Evolutionary conservation across 2,329 filamentous ascomycete genomes (phyloP), one percentile per base, ranked within the genome.

Genomic region (Mariannaea sp.): DNA sequence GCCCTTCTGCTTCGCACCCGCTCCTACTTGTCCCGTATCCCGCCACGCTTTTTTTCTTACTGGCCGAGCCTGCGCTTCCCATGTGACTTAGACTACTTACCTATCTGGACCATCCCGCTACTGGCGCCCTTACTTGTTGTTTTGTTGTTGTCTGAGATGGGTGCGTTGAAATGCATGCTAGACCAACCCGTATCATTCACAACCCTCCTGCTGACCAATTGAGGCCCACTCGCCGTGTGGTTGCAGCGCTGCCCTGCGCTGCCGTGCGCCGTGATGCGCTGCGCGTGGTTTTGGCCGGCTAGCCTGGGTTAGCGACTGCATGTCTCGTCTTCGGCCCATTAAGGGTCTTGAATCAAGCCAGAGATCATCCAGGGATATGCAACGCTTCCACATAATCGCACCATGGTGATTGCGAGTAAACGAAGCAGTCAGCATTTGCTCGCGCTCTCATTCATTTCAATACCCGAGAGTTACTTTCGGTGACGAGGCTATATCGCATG

Each of bases 61-160:
- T 40, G 27, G 16, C 10, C 19, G 29, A 30, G 16, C 4, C 36
- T 26, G 12, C 29, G 12, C 29, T 36, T 53, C 36, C 41, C 50
- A 53, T 48, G 50, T 35, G 38, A 29, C 20, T 16, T 17, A 17
- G 22, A 10, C 12, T 36, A 13, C 13, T 26, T 26, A 22, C 47
- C n/a, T n/a, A n/a, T n/a, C n/a, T 8, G 8, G 22, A 24, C 41
- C 24, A 10, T 26, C 33, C 48, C 49, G 48, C 49, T 41, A 36
- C 55, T 63, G 51, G 63, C 58, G 50, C 53, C 43, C 41, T 48
- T 46, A n/a, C 40, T 46, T 39, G 57, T 49, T 40, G 24, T n/a
- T n/a, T n/a, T 40, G 55, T 60, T 60, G 48, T 46, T 46, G 57
- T 51, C 55, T 53, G 45, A 49, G 51, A 16, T 24, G 29, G n/a